Conservation (phyloP, 805 yeast genomes). For the Ogataea corticis region DNA sequence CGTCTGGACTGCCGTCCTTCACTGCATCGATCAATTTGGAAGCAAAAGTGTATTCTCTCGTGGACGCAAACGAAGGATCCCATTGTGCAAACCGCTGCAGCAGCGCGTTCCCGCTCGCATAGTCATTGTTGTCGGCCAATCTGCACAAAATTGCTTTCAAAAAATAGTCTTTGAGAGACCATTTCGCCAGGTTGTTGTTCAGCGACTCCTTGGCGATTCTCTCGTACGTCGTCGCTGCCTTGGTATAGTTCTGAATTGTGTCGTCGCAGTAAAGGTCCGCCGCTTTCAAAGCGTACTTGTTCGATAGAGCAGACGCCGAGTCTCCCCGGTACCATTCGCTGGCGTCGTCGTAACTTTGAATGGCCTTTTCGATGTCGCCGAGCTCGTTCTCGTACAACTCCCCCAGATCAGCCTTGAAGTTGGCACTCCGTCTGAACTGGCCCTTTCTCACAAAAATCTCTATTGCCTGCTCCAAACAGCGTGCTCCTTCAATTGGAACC, state of each 20-base stretch:
- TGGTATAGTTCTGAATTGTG: slow-evolving; percentile 59
- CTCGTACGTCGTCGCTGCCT: slow-evolving; percentile 78
- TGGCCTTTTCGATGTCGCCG: slow-evolving; percentile 66
- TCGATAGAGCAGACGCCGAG: slow-evolving; percentile 87
- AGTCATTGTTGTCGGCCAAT: slow-evolving; percentile 74
- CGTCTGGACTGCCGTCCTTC: slow-evolving; percentile 76
- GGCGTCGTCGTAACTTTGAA: slow-evolving; percentile 81
- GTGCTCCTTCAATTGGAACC: slow-evolving; percentile 75
- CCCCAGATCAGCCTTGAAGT: slow-evolving; percentile 88
- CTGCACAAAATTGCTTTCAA: slow-evolving; percentile 80
- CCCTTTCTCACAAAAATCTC: slow-evolving; percentile 85
- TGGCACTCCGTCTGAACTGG: slow-evolving; percentile 95
- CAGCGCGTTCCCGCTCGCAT: slow-evolving; percentile 80
- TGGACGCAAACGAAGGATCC: slow-evolving; percentile 73
- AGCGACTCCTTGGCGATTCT: slow-evolving; percentile 73
- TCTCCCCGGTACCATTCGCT: slow-evolving; percentile 96
- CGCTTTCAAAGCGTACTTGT: slow-evolving; percentile 82
- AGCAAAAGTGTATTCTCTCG: slow-evolving; percentile 74
- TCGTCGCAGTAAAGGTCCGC: slow-evolving; percentile 83
- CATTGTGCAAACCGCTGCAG: slow-evolving; percentile 61
- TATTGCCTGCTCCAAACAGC: slow-evolving; percentile 73
- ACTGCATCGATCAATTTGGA: slow-evolving; percentile 71
- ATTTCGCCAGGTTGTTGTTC: slow-evolving; percentile 73
- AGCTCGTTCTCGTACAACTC: slow-evolving; percentile 78
- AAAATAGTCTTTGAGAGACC: slow-evolving; percentile 93